Evolutionary conservation across 73 alveolate genomes (phyloP).

Genomic region (Loxodes magnus): DNA sequence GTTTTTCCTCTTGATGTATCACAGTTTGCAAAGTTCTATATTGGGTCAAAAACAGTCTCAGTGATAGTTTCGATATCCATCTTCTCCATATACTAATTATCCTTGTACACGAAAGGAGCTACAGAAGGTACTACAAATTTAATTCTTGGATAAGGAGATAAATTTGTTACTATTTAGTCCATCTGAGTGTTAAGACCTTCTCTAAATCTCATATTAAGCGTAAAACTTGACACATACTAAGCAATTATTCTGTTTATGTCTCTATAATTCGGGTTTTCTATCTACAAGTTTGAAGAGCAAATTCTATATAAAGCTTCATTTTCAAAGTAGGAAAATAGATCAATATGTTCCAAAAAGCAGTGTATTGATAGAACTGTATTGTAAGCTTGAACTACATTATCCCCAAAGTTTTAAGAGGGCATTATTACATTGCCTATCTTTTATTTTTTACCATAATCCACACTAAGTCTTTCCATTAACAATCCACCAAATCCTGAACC

Average conservation of each 20-base stretch:
- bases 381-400: slow-evolving; percentile 92
- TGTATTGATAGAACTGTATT: slow-evolving; percentile 43
- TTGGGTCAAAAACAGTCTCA: too few species aligned
- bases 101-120: slow-evolving; percentile 34
- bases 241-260: slow-evolving; percentile 21
- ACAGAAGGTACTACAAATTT: slow-evolving; percentile 21
- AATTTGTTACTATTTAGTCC: slow-evolving; percentile 22
- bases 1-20: too few species aligned
- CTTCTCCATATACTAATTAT: too few species aligned
- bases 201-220: slow-evolving; percentile 29
- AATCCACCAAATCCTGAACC: too few species aligned
- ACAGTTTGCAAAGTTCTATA: too few species aligned
- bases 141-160: slow-evolving; percentile 40
- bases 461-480: too few species aligned
- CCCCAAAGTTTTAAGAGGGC: slow-evolving; percentile 89
- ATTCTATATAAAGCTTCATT: slow-evolving; percentile 57
- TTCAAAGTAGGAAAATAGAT: slow-evolving; percentile 47
- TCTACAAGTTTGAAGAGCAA: slow-evolving; percentile 7
- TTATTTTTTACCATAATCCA: too few species aligned
- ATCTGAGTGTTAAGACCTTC: slow-evolving; percentile 28
- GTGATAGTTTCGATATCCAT: too few species aligned
- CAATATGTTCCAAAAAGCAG: slow-evolving; percentile 81
- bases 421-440: slow-evolving; percentile 66
- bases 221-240: slow-evolving; percentile 11
- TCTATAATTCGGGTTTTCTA: slow-evolving; percentile 17